Base-by-base conservation (phyloP, 805 yeast species). In the Metschnikowia hibisci region DNA sequence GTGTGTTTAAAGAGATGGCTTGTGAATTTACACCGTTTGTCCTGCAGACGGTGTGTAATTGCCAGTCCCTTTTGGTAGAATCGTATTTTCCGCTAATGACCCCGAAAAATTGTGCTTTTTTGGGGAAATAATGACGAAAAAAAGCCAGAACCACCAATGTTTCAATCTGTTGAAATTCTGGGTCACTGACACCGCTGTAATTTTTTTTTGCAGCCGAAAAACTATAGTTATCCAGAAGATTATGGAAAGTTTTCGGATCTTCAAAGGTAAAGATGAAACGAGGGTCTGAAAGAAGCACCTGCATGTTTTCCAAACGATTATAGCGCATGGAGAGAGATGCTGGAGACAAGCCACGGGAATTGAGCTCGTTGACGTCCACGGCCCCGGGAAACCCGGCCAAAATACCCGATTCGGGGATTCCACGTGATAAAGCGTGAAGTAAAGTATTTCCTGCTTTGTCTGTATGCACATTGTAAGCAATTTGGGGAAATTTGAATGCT, bases 371-470 rank as follows among this genome's bases (percentile, higher is more conserved):
- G 10, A 87, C 54, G 45, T 69, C 53, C 13, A 70, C 45, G 5
- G 72, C 61, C 32, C 69, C 69, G 6, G 60, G 53, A 30, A 18
- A 34, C 9, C 25, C 39, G 10, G 53, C 23, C 20, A 67, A 54
- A 13, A 69, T 39, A 13, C 50, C 34, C 0, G 71, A 58, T 29
- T 51, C 55, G 2, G 54, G 43, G 23, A 86, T 60, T 12, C 76
- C 73, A 11, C 74, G 73, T 39, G 77, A 75, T 25, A 87, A 65
- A 3, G 85, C 74, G 62, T 91, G 98, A 26, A 91, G 64, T 3
- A 91, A 56, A 0, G 93, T 80, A 57, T 89, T 88, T 0, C 91
- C 91, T 43, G 78, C 74, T 16, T 59, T 62, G 56, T 91, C 97
- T 6, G 78, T 65, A 57, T 91, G 97, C 23, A 79, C 81, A 34